These are phyloP conservation scores for Voacanga thouarsii DNA, from an alignment of 257 asterid genomes.

Conservation along the genomic window DNA sequence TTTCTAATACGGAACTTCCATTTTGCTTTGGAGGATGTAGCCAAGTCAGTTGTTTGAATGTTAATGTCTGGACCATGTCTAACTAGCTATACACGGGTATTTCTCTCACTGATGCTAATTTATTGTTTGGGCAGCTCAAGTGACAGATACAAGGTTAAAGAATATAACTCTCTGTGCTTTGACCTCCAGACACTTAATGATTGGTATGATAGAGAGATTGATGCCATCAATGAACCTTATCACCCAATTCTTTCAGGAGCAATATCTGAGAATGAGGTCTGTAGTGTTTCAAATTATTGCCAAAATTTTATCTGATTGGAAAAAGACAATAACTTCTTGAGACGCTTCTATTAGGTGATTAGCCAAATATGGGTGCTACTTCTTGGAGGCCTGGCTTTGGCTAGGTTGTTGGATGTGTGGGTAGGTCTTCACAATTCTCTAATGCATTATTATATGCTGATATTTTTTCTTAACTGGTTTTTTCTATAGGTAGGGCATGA, in stretches of 20 bases:
- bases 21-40: slow-evolving; percentile 83
- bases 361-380: slow-evolving; percentile 97
- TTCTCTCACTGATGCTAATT: slow-evolving; percentile 6
- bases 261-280: slow-evolving; percentile 74
- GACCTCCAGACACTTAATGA: slow-evolving; percentile 90
- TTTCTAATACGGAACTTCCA: slow-evolving; percentile 65
- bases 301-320: slow-evolving; percentile 11
- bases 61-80: slow-evolving; percentile 92
- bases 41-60: slow-evolving; percentile 86
- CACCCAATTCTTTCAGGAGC: slow-evolving; percentile 97
- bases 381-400: slow-evolving; percentile 81
- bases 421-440: slow-evolving; percentile 46
- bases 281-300: slow-evolving; percentile 18
- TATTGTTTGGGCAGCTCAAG: slow-evolving; percentile 15
- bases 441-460: neutral
- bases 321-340: slow-evolving; percentile 17
- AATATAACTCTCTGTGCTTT: too few species aligned
- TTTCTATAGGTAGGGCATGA: slow-evolving; percentile 80
- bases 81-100: slow-evolving; percentile 95
- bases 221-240: slow-evolving; percentile 93
- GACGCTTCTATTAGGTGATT: slow-evolving; percentile 57
- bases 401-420: slow-evolving; percentile 85
- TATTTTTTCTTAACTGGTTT: slow-evolving; percentile 17
- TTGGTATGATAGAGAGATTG: slow-evolving; percentile 96
- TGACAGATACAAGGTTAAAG: slow-evolving; percentile 18